phyloP scores from a whole-genome alignment of 371 early-diverging fungal genomes.

The Circinella minor region DNA sequence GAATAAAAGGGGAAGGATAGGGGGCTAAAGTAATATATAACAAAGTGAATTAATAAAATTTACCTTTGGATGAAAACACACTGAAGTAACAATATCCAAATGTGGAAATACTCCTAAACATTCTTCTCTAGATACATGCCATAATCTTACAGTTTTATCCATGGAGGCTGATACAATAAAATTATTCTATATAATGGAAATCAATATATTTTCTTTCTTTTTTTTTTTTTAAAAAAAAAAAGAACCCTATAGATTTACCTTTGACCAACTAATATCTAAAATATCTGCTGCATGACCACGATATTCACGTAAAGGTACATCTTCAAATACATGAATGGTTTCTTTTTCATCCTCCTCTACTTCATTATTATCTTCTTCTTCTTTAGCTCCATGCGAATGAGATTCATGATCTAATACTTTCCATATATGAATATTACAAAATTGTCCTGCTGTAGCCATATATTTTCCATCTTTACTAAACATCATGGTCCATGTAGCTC shows the following conservation, averaged over 20 bases:
- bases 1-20: no score
- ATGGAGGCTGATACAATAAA: slow-evolving; percentile 82
- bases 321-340: slow-evolving; percentile 63
- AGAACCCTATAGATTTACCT: slow-evolving; percentile 28
- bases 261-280: slow-evolving; percentile 84
- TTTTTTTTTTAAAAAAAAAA: no score
- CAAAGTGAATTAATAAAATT: not conserved
- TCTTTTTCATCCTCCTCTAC: slow-evolving; percentile 26
- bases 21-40: no score
- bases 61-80: slow-evolving; percentile 82
- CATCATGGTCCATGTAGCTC: slow-evolving; percentile 60
- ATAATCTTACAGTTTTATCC: slow-evolving; percentile 84
- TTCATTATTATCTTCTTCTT: slow-evolving; percentile 18
- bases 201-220: no score
- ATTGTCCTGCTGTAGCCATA: slow-evolving; percentile 81
- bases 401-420: slow-evolving; percentile 41
- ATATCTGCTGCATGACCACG: slow-evolving; percentile 75
- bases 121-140: slow-evolving; percentile 77
- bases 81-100: slow-evolving; percentile 76
- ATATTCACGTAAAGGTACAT: slow-evolving; percentile 68
- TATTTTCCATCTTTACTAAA: slow-evolving; percentile 81
- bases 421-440: slow-evolving; percentile 75
- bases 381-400: not conserved
- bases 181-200: slow-evolving; percentile 63
- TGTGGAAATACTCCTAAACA: slow-evolving; percentile 84